Base-by-base conservation (phyloP, 305 asterid genomes). In the Solanum hybrid region DNA sequence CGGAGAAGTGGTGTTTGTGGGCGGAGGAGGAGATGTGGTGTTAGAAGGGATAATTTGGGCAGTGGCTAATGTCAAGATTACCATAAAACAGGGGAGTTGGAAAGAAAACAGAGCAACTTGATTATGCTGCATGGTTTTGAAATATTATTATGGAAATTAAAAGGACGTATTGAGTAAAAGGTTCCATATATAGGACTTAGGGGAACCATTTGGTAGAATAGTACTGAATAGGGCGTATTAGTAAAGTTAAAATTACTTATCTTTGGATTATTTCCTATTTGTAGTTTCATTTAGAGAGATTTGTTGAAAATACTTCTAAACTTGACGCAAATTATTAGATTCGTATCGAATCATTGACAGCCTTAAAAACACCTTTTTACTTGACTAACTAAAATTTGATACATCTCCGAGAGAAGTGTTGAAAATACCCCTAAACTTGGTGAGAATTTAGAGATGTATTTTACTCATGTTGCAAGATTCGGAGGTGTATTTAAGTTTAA, bases 311-410 rank as follows among this genome's bases (percentile, higher is more conserved):
- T 4, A 19, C 26, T 19, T 60, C 0, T 60, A 0, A 60, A 60
- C 0, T 60, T 60, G 12, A 60, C 11, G 11, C 5, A 60, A 60
- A 60, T 19, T 19, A 60, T 60, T 7, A 7, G 71, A 0, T 60
- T 19, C 26, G 1, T 60, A 56, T 0, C 26, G 26, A 60, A 60
- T 0, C 0, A 60, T 3, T 60, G 71, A 60, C 5, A 60, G 10
- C 0, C 26, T 19, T 8, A 7, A 60, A 19, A 60, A 60, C 1
- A 7, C 10, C 0, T 3, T 0, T 60, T 0, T 60, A 60, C 0
- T 60, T 60, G 71, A 60, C 2, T 3, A 7, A 60, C 26, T 60
- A 60, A 60, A 60, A 0, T 60, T 60, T 0, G 0, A 19, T 60
- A 60, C 24, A 19, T 0, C 12, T 19, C 5, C 5, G 12, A 60